A percentile compares a stretch with the other conserved stretches of the same genome.
These are phyloP conservation scores for Cercospora zeae-maydis DNA, from an alignment of 2,329 filamentous ascomycete genomes.

Conservation along the genomic window DNA sequence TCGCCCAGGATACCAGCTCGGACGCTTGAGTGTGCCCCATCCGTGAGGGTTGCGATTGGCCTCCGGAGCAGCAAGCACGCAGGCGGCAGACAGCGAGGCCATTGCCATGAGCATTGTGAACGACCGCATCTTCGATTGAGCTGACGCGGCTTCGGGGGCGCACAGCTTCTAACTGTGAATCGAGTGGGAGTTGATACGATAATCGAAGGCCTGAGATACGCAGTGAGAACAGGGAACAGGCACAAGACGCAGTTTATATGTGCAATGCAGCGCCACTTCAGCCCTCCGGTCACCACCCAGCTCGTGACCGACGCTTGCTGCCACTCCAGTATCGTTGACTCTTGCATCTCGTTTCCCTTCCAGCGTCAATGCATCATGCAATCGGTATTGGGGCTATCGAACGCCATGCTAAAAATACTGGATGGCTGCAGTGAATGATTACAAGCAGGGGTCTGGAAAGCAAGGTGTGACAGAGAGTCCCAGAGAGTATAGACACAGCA, in stretches of 20 bases:
- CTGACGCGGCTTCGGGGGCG: conserved; percentile 1
- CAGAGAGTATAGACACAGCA: neutral
- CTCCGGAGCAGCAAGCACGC: conserved; percentile 13
- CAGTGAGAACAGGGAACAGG: neutral
- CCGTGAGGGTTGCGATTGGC: conserved; percentile 6
- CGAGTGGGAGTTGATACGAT: conserved; percentile 3
- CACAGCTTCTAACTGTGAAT: neutral
- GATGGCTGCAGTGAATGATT: neutral
- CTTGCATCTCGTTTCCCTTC: neutral
- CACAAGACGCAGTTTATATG: conserved; percentile 7
- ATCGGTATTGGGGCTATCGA: neutral
- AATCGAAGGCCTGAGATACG: neutral
- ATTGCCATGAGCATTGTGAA: conserved; percentile 22
- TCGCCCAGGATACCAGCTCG: conserved; percentile 19
- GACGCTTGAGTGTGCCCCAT: conserved; percentile 17
- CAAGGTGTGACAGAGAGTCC: neutral
- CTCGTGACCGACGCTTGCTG: neutral
- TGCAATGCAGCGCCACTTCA: neutral
- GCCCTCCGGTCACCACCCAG: neutral
- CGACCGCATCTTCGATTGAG: conserved; percentile 24
- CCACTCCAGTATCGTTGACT: neutral
- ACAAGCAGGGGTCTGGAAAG: neutral
- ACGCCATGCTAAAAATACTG: neutral
- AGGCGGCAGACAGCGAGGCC: conserved; percentile 12
- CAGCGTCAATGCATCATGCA: neutral